Conservation (phyloP, 2,329 filamentous ascomycete species). For the Sclerotiophoma versabilis region DNA sequence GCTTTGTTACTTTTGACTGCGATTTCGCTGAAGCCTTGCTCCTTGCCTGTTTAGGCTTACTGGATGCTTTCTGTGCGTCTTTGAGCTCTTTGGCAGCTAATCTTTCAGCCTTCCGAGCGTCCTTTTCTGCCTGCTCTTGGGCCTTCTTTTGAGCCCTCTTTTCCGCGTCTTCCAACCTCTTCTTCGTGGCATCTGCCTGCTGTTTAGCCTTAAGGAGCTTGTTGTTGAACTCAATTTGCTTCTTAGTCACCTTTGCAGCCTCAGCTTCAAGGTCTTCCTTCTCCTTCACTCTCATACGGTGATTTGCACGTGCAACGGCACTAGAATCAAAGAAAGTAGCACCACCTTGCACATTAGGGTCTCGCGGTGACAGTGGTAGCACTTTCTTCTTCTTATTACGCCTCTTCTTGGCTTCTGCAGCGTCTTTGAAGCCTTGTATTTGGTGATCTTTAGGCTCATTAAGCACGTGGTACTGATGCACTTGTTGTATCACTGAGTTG, state of each 20-base stretch:
- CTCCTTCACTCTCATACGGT: neutral
- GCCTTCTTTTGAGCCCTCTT: neutral
- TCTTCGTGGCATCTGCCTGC: neutral
- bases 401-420: neutral
- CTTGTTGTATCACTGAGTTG: neutral
- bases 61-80: neutral
- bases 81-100: too few relatives aligned
- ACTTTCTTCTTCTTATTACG: neutral
- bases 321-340: neutral
- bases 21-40: neutral
- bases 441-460: neutral
- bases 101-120: neutral
- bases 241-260: neutral
- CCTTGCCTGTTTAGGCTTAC: neutral
- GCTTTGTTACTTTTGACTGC: neutral
- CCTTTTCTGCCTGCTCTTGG: neutral
- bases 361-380: neutral
- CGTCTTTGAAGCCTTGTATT: neutral
- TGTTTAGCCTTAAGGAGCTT: neutral
- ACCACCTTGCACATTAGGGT: neutral
- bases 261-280: neutral
- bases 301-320: neutral
- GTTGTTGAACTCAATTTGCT: neutral
- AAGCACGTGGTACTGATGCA: neutral
- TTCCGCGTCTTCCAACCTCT: neutral